A percentile compares a stretch with the other conserved stretches of the same genome.
Conservation (phyloP, 169 alveolate species). For the Toxoplasma gondii region DNA sequence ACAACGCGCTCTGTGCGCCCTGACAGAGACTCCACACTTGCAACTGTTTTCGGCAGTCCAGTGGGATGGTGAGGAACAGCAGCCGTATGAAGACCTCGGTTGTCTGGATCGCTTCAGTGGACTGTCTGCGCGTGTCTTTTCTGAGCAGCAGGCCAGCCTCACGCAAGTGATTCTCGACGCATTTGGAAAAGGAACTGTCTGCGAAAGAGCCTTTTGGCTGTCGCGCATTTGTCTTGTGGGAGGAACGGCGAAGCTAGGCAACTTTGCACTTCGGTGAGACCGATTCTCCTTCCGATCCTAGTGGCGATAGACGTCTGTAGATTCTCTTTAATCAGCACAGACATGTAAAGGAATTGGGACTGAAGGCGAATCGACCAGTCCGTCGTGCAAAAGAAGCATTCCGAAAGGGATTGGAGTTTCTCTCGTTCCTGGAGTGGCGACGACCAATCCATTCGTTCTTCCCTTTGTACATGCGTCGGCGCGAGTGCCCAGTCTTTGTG, state of each 20-base stretch:
- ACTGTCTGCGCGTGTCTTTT: not conserved
- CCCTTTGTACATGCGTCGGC: no score
- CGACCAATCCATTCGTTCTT: no score
- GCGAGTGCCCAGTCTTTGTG: no score
- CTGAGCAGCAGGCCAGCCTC: constrained; percentile 54
- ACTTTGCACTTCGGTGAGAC: constrained; percentile 37
- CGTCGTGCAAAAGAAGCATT: no score
- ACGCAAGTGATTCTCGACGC: constrained; percentile 38
- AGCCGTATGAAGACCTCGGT: no score
- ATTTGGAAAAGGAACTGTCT: constrained; percentile 36
- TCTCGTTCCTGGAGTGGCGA: no score
- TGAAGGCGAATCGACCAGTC: not conserved
- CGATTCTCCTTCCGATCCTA: not conserved
- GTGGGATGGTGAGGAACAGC: no score
- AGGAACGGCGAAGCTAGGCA: constrained; percentile 46
- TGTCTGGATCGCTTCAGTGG: not conserved
- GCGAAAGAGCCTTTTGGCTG: constrained; percentile 53
- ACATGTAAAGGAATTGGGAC: not conserved
- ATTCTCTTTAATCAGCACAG: not conserved
- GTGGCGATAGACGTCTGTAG: not conserved
- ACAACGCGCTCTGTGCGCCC: no score
- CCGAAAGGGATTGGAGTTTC: no score
- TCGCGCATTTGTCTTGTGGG: constrained; percentile 55
- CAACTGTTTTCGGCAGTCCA: no score
- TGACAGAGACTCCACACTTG: no score